Evolutionary conservation across 2,329 filamentous ascomycete genomes (phyloP).

Genomic region (Leptosphaerulina australis): DNA sequence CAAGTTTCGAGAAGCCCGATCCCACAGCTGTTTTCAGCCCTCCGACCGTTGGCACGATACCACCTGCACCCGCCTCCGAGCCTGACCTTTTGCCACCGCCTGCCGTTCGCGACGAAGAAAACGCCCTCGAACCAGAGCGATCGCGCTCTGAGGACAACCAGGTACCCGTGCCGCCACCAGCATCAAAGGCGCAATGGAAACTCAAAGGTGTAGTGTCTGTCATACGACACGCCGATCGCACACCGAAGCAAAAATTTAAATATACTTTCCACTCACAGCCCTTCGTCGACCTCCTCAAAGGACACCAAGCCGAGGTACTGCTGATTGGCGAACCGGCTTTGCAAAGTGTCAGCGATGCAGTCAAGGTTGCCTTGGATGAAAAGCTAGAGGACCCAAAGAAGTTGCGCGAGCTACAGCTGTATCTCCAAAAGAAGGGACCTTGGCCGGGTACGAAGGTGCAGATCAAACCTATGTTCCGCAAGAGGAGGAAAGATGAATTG

Average conservation of each 20-base stretch:
- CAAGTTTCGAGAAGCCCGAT: constrained; percentile 50
- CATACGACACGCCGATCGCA: constrained; percentile 93
- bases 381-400: constrained; percentile 86
- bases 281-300: constrained; percentile 92
- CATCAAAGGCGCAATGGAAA: constrained; percentile 93
- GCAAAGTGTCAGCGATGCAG: constrained; percentile 85
- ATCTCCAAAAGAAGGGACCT: constrained; percentile 86
- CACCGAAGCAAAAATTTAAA: constrained; percentile 99
- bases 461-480: constrained; percentile 99
- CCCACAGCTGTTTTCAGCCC: constrained; percentile 27
- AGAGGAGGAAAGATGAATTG: constrained; percentile 72
- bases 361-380: constrained; percentile 77
- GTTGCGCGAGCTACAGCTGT: constrained; percentile 82
- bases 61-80: constrained; percentile 36
- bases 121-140: constrained; percentile 25
- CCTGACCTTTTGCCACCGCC: constrained; percentile 41
- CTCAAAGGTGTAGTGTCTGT: constrained; percentile 97
- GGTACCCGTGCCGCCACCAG: constrained; percentile 53
- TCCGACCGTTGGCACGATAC: constrained; percentile 16
- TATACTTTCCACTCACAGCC: constrained; percentile 98
- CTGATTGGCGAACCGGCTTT: constrained; percentile 90
- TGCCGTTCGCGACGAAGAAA: constrained; percentile 34
- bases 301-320: constrained; percentile 94
- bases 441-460: constrained; percentile 98
- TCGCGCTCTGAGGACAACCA: constrained; percentile 42